Evolutionary conservation across 805 yeast species (phyloP), one percentile per base, ranked within the genome.

Genomic region (Ogataea paraovalis): DNA sequence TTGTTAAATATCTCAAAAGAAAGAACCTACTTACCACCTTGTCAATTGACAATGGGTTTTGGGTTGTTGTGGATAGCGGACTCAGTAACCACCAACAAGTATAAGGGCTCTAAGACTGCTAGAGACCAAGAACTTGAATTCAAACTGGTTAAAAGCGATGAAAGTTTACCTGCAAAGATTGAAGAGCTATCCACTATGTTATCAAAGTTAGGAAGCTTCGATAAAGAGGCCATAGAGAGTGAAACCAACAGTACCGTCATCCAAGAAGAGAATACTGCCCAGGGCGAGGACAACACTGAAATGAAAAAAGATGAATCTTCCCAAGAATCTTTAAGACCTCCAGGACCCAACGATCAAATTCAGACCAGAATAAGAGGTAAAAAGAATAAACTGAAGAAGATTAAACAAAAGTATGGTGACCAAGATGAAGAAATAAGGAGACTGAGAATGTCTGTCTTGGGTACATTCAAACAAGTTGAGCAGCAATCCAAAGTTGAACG

Each of bases 341-440:
- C 59, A 12, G 47, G 47, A 6, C 49, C 62, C 12, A 55, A 49
- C 28, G 49, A 52, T 21, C 60, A 53, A 41, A 59, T 57, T 13
- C 66, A 66, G 19, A 73, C 72, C 16, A 74, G 71, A 34, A 82
- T 83, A 6, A 79, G 97, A 58, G 97, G 98, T 42, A 89, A 86
- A 66, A 88, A 85, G 60, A 85, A 86, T 36, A 90, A 90, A 61
- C 60, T 86, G 66, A 88, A 86, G 72, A 90, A 87, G 60, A 86
- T 89, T 47, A 84, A 84, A 37, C 74, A 78, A 50, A 92, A 91
- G 60, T 92, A 92, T 60, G 88, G 83, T 3, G 90, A 85, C 50
- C 98, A 92, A 67, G 98, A 92, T 62, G 97, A 88, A 44, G 94
- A 87, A 47, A 98, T 92, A 58, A 77, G 90, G 47, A 58, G 67